Conservation (phyloP, 2,329 filamentous ascomycete genomes). For the Cytospora paraplurivora region DNA sequence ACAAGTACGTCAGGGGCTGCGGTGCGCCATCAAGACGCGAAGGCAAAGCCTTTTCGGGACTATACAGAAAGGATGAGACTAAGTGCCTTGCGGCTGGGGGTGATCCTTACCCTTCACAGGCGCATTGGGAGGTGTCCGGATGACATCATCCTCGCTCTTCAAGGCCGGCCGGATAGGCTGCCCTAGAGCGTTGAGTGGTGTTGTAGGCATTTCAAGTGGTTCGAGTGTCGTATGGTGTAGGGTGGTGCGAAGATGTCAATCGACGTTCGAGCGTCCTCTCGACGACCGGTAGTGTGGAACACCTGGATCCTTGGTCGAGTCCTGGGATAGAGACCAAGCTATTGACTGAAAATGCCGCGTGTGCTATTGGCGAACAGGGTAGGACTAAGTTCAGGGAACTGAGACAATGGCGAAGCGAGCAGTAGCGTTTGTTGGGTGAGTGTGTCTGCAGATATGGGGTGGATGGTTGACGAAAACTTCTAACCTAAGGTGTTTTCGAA, state of each 20-base stretch:
- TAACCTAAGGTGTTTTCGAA: background rate
- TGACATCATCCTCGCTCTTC: constrained; percentile 27
- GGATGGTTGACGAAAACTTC: background rate
- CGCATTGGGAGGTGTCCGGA: constrained; percentile 13
- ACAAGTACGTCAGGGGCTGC: background rate
- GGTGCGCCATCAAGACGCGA: constrained; percentile 8
- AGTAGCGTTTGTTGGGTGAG: background rate
- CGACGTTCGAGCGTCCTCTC: background rate
- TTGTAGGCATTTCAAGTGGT: constrained; percentile 13
- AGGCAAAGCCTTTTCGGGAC: background rate
- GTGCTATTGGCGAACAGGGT: background rate
- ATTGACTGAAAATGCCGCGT: background rate
- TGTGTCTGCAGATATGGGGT: background rate
- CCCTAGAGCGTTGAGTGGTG: constrained; percentile 26
- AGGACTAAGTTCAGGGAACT: background rate
- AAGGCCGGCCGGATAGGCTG: constrained; percentile 29
- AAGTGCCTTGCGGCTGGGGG: background rate
- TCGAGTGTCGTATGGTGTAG: background rate
- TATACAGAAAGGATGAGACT: constrained; percentile 4
- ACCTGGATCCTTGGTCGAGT: background rate
- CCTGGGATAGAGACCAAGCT: background rate
- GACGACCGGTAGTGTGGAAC: background rate
- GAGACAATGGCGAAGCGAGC: background rate
- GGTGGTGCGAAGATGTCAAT: background rate
- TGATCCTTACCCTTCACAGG: constrained; percentile 24